phyloP scores from a whole-genome alignment of 768 basidiomycete genomes.

The Tulasnella sp. region DNA sequence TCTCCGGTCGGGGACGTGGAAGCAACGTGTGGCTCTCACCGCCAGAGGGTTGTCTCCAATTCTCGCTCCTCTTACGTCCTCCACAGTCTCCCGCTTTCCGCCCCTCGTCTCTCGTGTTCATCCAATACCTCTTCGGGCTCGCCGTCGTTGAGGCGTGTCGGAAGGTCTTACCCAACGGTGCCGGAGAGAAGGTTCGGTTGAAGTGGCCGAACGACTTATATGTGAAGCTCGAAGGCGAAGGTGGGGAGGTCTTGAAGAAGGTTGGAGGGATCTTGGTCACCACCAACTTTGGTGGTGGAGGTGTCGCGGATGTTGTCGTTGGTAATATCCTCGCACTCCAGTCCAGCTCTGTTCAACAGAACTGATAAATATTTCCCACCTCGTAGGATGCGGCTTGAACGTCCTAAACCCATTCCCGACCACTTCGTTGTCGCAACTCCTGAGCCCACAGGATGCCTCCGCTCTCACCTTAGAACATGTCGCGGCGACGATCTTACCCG shows the following conservation, averaged over 20 bases:
- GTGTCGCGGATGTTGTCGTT: slow-evolving; percentile 58
- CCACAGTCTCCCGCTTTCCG: slow-evolving; percentile 38
- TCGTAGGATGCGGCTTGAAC: slow-evolving; percentile 81
- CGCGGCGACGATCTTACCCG: slow-evolving; percentile 58
- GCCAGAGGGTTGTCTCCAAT: slow-evolving; percentile 76
- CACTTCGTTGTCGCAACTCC: slow-evolving; percentile 65
- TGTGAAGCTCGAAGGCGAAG: slow-evolving; percentile 38
- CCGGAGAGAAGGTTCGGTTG: slow-evolving; percentile 51
- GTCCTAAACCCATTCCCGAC: slow-evolving; percentile 73
- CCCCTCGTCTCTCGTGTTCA: slow-evolving; percentile 65
- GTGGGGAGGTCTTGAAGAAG: slow-evolving; percentile 50
- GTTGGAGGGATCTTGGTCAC: slow-evolving; percentile 89
- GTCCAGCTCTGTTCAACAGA: neutral
- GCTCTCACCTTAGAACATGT: slow-evolving; percentile 59
- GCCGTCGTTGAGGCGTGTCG: slow-evolving; percentile 83
- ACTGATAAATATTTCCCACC: neutral
- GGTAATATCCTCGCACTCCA: slow-evolving; percentile 55
- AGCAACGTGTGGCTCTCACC: slow-evolving; percentile 79
- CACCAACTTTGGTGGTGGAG: slow-evolving; percentile 63
- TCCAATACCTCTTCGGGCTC: slow-evolving; percentile 85
- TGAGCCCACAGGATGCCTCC: slow-evolving; percentile 28
- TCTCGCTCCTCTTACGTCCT: slow-evolving; percentile 63
- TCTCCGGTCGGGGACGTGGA: slow-evolving; percentile 80
- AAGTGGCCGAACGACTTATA: slow-evolving; percentile 99
- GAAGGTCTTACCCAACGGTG: slow-evolving; percentile 40